A percentile compares a stretch with the other conserved stretches of the same genome.
phyloP scores from a whole-genome alignment of 139 green algal genomes.

The Micromonas pusilla region DNA sequence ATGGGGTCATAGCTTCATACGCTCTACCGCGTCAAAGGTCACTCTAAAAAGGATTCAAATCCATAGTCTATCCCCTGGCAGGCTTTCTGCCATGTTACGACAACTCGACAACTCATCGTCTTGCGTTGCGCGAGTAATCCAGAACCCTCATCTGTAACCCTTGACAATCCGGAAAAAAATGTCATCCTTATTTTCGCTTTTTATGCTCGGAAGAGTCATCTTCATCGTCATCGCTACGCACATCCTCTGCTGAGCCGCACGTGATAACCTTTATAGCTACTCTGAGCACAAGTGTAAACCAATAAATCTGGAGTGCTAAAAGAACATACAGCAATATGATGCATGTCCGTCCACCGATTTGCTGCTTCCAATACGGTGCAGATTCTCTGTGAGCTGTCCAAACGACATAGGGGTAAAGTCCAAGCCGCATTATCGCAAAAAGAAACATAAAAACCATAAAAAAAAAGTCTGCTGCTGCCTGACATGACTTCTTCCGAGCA shows the following conservation, averaged over 20 bases:
- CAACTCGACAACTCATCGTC: too few species aligned
- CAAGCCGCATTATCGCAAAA: conserved; percentile 3
- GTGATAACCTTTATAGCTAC: not conserved
- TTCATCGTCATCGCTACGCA: conserved; percentile 16
- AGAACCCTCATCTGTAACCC: too few species aligned
- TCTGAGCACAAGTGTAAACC: conserved; percentile 5
- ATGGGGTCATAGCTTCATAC: too few species aligned
- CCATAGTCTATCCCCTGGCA: too few species aligned
- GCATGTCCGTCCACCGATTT: not conserved
- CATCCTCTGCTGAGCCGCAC: not conserved
- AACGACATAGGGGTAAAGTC: conserved; percentile 11
- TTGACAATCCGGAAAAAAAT: too few species aligned
- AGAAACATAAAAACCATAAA: conserved; percentile 6
- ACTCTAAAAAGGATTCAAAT: too few species aligned
- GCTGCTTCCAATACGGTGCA: not conserved
- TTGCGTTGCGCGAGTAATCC: too few species aligned
- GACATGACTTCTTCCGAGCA: not conserved
- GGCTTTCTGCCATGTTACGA: too few species aligned
- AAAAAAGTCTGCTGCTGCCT: not conserved
- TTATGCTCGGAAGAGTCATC: too few species aligned
- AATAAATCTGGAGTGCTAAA: conserved; percentile 6
- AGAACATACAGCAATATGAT: conserved; percentile 3
- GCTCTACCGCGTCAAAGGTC: too few species aligned
- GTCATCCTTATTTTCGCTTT: too few species aligned
- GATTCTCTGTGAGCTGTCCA: not conserved